Conservation (phyloP, 768 basidiomycete genomes). For the Sporobolomyces phaffii region DNA sequence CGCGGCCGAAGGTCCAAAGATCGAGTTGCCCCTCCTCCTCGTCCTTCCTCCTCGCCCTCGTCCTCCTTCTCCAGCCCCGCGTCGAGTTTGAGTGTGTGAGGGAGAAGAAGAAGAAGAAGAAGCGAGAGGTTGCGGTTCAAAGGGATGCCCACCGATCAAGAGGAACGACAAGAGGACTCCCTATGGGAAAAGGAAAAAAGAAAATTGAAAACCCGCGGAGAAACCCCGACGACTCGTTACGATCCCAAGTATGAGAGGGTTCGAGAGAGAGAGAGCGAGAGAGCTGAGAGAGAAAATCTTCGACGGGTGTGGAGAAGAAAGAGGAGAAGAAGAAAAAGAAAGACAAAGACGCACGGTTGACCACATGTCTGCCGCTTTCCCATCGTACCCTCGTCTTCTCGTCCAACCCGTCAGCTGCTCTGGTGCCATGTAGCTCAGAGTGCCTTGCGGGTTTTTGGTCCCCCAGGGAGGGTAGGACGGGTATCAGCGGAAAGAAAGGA, state of each 20-base stretch:
- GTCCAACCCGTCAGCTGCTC: neutral
- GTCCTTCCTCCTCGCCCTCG: no score
- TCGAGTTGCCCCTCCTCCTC: neutral
- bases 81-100: neutral
- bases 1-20: neutral
- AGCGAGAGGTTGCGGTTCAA: neutral
- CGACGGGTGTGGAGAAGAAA: no score
- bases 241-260: neutral
- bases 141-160: neutral
- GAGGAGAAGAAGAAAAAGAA: neutral
- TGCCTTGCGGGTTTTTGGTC: no score
- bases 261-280: neutral
- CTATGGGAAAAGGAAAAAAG: neutral
- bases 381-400: constrained; percentile 6
- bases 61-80: no score
- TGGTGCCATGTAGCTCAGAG: constrained; percentile 15
- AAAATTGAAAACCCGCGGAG: no score
- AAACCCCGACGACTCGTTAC: no score
- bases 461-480: no score
- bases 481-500: no score
- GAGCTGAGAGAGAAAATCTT: neutral
- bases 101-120: neutral
- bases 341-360: neutral
- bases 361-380: constrained; percentile 2
- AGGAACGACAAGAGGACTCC: constrained; percentile 2